Conservation (phyloP, 306 rosid species). For the Citrullus colocynthis region DNA sequence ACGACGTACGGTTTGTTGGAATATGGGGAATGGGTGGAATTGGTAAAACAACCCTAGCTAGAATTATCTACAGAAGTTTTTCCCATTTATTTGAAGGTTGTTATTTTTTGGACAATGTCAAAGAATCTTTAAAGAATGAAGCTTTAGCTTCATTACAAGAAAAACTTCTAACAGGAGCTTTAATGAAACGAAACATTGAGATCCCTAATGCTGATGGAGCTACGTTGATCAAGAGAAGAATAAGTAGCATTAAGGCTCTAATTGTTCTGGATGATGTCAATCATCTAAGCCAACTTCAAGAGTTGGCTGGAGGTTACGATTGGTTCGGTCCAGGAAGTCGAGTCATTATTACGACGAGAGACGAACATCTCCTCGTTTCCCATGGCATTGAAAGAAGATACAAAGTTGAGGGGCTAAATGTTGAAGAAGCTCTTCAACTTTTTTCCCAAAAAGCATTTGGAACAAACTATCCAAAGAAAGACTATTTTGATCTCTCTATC, state of each 20-base stretch:
- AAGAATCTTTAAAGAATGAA: neutral
- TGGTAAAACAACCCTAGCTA: slow-evolving; percentile 16
- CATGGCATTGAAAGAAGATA: neutral
- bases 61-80: slow-evolving; percentile 1
- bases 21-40: slow-evolving; percentile 25
- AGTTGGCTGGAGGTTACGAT: neutral
- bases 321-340: slow-evolving; percentile 13
- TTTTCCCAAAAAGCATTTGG: slow-evolving; percentile 3
- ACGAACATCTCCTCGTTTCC: neutral
- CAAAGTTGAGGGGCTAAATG: neutral
- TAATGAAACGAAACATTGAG: neutral
- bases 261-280: slow-evolving; percentile 14
- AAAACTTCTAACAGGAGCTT: slow-evolving; percentile 2
- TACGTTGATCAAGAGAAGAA: neutral
- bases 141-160: neutral
- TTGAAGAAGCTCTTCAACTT: slow-evolving; percentile 5
- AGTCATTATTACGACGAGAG: slow-evolving; percentile 14
- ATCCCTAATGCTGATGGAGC: neutral
- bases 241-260: neutral
- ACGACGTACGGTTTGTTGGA: slow-evolving; percentile 1
- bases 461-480: neutral
- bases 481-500: neutral
- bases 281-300: neutral
- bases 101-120: slow-evolving; percentile 14
- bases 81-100: neutral